Evolutionary conservation across 1,284 basidiomycete species (phyloP).

Genomic region (Leucoagaricus sp.): DNA sequence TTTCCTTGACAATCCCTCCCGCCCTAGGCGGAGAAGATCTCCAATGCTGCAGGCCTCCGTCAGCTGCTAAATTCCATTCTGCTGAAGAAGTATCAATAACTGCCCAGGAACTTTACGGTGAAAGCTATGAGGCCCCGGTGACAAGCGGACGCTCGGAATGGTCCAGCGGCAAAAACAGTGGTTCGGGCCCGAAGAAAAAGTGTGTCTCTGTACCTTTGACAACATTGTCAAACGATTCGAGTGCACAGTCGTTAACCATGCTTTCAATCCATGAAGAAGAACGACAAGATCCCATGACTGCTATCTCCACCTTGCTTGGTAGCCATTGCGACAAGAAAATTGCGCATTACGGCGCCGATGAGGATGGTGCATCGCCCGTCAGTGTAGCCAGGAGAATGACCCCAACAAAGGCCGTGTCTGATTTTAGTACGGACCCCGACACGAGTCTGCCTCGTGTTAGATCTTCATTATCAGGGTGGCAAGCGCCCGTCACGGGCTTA

Average conservation of each 20-base stretch:
- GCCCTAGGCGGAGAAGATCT: not conserved
- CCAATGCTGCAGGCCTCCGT: not conserved
- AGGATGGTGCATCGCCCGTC: not conserved
- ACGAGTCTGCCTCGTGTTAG: constrained; percentile 2
- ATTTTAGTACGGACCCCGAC: not conserved
- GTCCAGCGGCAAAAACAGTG: not conserved
- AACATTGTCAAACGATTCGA: not conserved
- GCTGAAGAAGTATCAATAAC: not conserved
- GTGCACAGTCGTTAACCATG: not conserved
- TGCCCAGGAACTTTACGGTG: not conserved
- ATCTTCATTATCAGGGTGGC: not conserved
- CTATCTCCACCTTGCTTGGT: not conserved
- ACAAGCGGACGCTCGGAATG: not conserved
- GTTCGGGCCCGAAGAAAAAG: not conserved
- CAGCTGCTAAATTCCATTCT: not conserved
- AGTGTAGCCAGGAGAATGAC: not conserved
- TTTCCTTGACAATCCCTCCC: constrained; percentile 1
- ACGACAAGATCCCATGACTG: not conserved
- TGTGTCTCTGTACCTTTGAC: no score
- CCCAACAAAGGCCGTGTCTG: not conserved
- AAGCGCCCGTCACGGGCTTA: not conserved
- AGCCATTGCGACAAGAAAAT: not conserved
- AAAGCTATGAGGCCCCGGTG: not conserved
- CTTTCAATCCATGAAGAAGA: not conserved
- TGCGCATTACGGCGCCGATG: not conserved